Conservation (phyloP, 1,139 yeast genomes). For the Insectozyma bohioensis region DNA sequence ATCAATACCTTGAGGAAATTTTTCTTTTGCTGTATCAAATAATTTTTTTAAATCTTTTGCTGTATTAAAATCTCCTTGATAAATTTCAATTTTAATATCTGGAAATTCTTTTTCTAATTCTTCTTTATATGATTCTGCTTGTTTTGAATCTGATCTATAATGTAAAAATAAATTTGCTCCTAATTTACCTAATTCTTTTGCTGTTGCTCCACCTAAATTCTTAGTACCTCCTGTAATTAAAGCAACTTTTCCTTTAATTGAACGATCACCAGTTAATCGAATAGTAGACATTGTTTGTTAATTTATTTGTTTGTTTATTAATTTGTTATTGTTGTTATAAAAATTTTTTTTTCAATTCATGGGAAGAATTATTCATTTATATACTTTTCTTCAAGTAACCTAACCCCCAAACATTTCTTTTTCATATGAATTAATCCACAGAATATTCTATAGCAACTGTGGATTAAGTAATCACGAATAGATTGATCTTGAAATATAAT, state of each 20-base stretch:
- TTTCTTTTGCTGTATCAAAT: slow-evolving; percentile 44
- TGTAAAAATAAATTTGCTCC: slow-evolving; percentile 61
- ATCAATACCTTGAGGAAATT: slow-evolving; percentile 51
- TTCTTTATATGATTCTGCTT: slow-evolving; percentile 41
- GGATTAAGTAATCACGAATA: too few relatives aligned
- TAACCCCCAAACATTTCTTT: too few relatives aligned
- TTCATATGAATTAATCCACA: too few relatives aligned
- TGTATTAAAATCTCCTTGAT: slow-evolving; percentile 45
- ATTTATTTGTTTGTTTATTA: too few relatives aligned
- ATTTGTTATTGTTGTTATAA: slow-evolving; percentile 13
- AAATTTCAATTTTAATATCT: slow-evolving; percentile 42
- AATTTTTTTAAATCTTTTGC: slow-evolving; percentile 44
- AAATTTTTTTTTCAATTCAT: too few relatives aligned
- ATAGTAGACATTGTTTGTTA: too few relatives aligned
- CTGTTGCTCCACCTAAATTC: slow-evolving; percentile 61
- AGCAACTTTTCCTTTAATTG: slow-evolving; percentile 46
- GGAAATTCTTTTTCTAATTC: slow-evolving; percentile 30
- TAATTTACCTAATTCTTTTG: slow-evolving; percentile 53
- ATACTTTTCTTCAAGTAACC: too few relatives aligned
- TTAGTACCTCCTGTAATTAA: slow-evolving; percentile 67
- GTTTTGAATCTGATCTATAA: slow-evolving; percentile 48
- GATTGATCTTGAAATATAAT: too few relatives aligned
- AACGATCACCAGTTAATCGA: too few relatives aligned
- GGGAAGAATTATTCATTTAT: too few relatives aligned
- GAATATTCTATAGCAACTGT: too few relatives aligned